Evolutionary conservation across 2,329 filamentous ascomycete genomes (phyloP), one percentile per base, ranked within the genome.

Genomic region (Plectosphaerella cucumerina): DNA sequence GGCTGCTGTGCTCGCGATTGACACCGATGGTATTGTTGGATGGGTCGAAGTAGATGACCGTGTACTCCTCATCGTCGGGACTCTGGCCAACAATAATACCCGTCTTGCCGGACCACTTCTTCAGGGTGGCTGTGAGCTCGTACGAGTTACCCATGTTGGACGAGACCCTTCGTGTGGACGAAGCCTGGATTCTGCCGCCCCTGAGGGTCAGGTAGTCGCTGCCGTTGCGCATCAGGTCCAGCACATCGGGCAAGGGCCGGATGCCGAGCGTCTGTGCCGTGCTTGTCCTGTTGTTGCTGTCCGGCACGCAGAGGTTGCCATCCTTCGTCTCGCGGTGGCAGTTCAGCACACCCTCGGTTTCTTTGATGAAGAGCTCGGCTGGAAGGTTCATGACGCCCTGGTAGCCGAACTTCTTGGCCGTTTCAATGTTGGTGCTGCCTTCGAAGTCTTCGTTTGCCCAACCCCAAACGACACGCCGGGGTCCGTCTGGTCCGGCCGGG

Each of bases 231-330:
- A 56, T 53, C 22, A 52, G 42, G 31, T 52, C 50, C 12, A 56
- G 10, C 14, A 56, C 54, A 37, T 56, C 54, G 4, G 54, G 50
- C 1, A 56, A 48, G 1, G 54, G 52, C 1, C 54, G 49, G 6
- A 56, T 46, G 33, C 54, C 54, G n/a, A 56, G 54, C 5, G 52
- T 56, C 48, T 56, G 52, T 5, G 50, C 54, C 10, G 54, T 56
- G 48, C 20, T 34, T 37, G 51, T 46, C 34, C 33, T 31, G 45
- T 23, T 23, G 26, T 31, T 11, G 8, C 26, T 31, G 42, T 47
- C 45, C 42, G 50, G 22, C 39, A 56, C 42, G 42, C 54, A 56
- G 41, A 46, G 18, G 47, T 39, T 54, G 20, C 54, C 54, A 23
- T 56, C 54, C 18, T 39, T 17, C 52, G 52, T 48, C 12, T 49